Evolutionary conservation across 2,329 filamentous ascomycete species (phyloP), one percentile per base, ranked within the genome.

Genomic region (Aureobasidium sp.): DNA sequence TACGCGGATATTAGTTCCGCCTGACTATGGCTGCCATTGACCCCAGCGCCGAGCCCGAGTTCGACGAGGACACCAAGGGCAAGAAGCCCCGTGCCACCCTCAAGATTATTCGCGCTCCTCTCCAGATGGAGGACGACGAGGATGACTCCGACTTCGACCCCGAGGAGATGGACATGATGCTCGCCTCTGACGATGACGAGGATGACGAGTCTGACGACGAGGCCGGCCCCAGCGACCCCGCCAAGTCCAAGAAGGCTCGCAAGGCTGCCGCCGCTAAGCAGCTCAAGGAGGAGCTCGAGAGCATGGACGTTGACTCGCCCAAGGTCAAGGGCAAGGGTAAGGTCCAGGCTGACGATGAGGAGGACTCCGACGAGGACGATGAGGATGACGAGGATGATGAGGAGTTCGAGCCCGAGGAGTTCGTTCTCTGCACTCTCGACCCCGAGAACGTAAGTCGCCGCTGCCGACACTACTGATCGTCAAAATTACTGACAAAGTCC

Each of bases 21-120:
- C 91, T 99, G 73, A 97, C 92, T 71, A 99, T 99, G 94, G 94
- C 95, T 71, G 94, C 94, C 67, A 88, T 99, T 75, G 93, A 99
- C 75, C 94, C 94, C 63, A 91, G 85, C 71, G 89, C 89, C 70
- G 82, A 85, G 67, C 72, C 77, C 29, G 74, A 77, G 67, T 71
- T 74, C 61, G 74, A 76, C 50, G 73, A 75, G 37, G 67, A 69
- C 20, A 51, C 72, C 65, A 73, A 74, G 62, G 68, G 66, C 17
- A 76, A 78, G 63, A 77, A 86, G 65, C 84, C 87, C 69, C 89
- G 92, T 69, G 89, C 94, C 60, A 99, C 94, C 57, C 81, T 99
- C 71, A 96, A 94, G 80, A 83, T 99, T 68, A 83, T 97, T 74
- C 93, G 93, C 75, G 83, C 87, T 72, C 84, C 85, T 64, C 75